A percentile compares a stretch with the other conserved stretches of the same genome.
These are phyloP conservation scores for Colletotrichum neosansevieriae DNA, from an alignment of 2,329 filamentous ascomycete species.

Conservation along the genomic window DNA sequence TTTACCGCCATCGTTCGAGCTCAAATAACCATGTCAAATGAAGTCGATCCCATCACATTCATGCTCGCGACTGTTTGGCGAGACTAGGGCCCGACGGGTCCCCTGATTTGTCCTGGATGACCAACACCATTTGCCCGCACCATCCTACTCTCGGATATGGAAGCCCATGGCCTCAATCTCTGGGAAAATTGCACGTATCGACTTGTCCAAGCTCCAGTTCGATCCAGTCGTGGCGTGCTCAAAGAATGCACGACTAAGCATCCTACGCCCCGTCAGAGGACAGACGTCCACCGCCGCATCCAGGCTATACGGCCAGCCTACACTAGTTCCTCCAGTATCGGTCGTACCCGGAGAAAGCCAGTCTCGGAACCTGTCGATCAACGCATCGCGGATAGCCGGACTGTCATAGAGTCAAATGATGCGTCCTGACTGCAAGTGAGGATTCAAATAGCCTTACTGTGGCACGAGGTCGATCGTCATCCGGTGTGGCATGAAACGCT, in stretches of 20 bases:
- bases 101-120: too few relatives aligned
- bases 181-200: conserved; percentile 18
- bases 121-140: too few relatives aligned
- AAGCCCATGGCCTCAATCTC: conserved; percentile 32
- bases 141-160: conserved; percentile 4
- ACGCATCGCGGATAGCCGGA: conserved; percentile 27
- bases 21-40: too few relatives aligned
- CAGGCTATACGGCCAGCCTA: conserved; percentile 32
- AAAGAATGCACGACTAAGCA: conserved; percentile 29
- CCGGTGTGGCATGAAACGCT: conserved; percentile 26
- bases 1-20: too few relatives aligned
- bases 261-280: conserved; percentile 23
- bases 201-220: conserved; percentile 36
- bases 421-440: background rate
- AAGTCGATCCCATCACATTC: too few relatives aligned
- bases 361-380: conserved; percentile 30
- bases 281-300: conserved; percentile 31
- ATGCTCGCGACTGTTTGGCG: too few relatives aligned
- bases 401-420: background rate
- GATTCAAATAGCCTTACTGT: conserved; percentile 10
- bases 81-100: too few relatives aligned
- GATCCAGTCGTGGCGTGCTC: conserved; percentile 28
- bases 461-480: conserved; percentile 35
- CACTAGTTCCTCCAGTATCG: conserved; percentile 27
- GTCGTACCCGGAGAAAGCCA: conserved; percentile 32